A percentile compares a stretch with the other conserved stretches of the same genome.
phyloP scores from a whole-genome alignment of 2,329 filamentous ascomycete species.

The Sclerotinia glacialis region DNA sequence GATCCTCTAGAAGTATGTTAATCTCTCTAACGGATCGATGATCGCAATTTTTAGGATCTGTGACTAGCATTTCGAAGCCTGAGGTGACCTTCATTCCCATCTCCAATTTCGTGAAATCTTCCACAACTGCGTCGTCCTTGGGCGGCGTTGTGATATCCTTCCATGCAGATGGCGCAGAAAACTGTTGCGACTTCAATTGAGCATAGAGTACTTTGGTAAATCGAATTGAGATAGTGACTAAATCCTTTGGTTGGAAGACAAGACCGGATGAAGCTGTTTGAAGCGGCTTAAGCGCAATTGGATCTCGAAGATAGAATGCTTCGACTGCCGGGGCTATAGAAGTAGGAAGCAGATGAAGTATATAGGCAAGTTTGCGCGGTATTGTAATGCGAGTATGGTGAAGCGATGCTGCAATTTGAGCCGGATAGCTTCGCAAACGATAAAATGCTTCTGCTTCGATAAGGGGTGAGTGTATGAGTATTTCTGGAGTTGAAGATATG shows the following conservation, averaged over 20 bases:
- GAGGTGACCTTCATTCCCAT: slow-evolving; percentile 86
- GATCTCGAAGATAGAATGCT: slow-evolving; percentile 87
- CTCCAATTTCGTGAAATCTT: slow-evolving; percentile 47
- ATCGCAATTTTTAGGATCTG: slow-evolving; percentile 64
- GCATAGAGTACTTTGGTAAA: slow-evolving; percentile 91
- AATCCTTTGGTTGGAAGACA: slow-evolving; percentile 71
- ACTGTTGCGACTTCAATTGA: slow-evolving; percentile 83
- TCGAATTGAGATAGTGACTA: slow-evolving; percentile 72
- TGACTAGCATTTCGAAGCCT: slow-evolving; percentile 84
- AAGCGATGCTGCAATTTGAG: slow-evolving; percentile 68
- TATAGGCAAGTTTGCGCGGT: slow-evolving; percentile 76
- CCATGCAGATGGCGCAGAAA: slow-evolving; percentile 61
- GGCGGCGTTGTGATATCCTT: slow-evolving; percentile 40
- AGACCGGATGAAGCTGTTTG: slow-evolving; percentile 54
- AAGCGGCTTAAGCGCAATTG: slow-evolving; percentile 68
- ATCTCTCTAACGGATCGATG: slow-evolving; percentile 71
- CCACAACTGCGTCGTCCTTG: slow-evolving; percentile 36
- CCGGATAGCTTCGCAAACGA: slow-evolving; percentile 78
- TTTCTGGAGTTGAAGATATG: slow-evolving; percentile 54
- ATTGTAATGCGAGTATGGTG: slow-evolving; percentile 73
- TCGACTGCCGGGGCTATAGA: slow-evolving; percentile 83
- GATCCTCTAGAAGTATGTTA: slow-evolving; percentile 69
- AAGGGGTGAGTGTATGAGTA: slow-evolving; percentile 66
- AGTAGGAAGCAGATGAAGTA: slow-evolving; percentile 72
- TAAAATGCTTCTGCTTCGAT: slow-evolving; percentile 91